A percentile compares a stretch with the other conserved stretches of the same genome.
phyloP scores from a whole-genome alignment of 306 rosid genomes.

The Prunus dulcis region DNA sequence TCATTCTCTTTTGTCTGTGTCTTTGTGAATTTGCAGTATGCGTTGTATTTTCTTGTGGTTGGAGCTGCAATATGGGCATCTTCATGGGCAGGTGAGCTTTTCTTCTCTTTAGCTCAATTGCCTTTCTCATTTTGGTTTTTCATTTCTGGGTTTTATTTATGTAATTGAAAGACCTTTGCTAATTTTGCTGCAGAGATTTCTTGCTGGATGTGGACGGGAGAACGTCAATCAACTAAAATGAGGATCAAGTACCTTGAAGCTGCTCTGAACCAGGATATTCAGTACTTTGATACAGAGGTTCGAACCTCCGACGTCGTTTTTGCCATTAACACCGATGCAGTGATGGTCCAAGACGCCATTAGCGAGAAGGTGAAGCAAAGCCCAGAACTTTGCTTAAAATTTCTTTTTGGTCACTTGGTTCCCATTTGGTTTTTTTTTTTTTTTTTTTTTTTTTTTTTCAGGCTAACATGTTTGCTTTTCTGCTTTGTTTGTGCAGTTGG shows the following conservation, averaged over 20 bases:
- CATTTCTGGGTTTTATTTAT: not conserved
- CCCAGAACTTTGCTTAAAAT: not conserved
- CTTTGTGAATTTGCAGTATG: conserved; percentile 60
- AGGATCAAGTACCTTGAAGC: conserved; percentile 92
- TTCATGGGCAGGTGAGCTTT: conserved; percentile 88
- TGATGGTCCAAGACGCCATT: conserved; percentile 96
- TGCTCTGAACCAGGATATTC: conserved; percentile 85
- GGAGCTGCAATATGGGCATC: conserved; percentile 99
- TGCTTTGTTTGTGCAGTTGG: conserved; percentile 60
- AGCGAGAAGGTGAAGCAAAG: conserved; percentile 78
- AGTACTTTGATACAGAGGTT: conserved; percentile 84
- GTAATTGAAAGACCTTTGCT: conserved; percentile 7
- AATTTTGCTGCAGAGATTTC: conserved; percentile 72
- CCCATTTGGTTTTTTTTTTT: not conserved
- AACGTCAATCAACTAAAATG: conserved; percentile 92
- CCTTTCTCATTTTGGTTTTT: not conserved
- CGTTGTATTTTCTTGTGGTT: conserved; percentile 90
- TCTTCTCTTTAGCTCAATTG: not conserved
- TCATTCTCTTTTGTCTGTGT: not conserved
- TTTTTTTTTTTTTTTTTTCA: not conserved
- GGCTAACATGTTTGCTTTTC: not conserved
- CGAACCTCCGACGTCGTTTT: conserved; percentile 92
- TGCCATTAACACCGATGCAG: conserved; percentile 90
- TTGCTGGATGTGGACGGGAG: conserved; percentile 99
- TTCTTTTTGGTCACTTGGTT: not conserved